These are phyloP conservation scores for Aspergillus alliaceus DNA, from an alignment of 2,329 filamentous ascomycete species.

Conservation along the genomic window DNA sequence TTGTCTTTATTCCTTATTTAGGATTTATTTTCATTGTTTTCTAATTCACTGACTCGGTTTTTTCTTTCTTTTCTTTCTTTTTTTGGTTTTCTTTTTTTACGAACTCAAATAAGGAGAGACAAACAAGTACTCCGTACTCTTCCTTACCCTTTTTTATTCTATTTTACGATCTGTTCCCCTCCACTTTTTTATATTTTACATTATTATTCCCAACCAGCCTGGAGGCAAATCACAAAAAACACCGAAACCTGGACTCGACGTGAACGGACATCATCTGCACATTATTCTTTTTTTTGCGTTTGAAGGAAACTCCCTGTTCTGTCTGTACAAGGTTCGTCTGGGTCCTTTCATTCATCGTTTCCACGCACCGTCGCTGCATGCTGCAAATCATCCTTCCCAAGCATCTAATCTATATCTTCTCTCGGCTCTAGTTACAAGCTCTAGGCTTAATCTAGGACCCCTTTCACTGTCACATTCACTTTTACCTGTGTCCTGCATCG, in stretches of 20 bases:
- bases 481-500: slow-evolving; percentile 35
- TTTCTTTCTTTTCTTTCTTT: background rate
- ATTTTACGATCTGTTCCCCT: background rate
- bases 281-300: background rate
- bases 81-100: background rate
- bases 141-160: background rate
- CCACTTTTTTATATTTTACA: background rate
- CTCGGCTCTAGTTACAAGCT: slow-evolving; percentile 4
- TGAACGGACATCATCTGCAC: background rate
- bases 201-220: background rate
- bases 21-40: background rate
- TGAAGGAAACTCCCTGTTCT: background rate
- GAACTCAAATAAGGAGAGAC: background rate
- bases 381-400: slow-evolving; percentile 23
- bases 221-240: background rate
- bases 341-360: slow-evolving; percentile 9
- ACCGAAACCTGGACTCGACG: background rate
- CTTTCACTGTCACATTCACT: slow-evolving; percentile 22
- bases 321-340: background rate
- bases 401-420: slow-evolving; percentile 15
- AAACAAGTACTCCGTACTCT: no score
- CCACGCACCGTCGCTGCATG: slow-evolving; percentile 15
- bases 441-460: slow-evolving; percentile 14
- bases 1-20: slow-evolving; percentile 3
- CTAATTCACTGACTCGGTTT: background rate